Conservation (phyloP, 371 early-diverging fungal genomes). For the Conidiobolus incongruus region DNA sequence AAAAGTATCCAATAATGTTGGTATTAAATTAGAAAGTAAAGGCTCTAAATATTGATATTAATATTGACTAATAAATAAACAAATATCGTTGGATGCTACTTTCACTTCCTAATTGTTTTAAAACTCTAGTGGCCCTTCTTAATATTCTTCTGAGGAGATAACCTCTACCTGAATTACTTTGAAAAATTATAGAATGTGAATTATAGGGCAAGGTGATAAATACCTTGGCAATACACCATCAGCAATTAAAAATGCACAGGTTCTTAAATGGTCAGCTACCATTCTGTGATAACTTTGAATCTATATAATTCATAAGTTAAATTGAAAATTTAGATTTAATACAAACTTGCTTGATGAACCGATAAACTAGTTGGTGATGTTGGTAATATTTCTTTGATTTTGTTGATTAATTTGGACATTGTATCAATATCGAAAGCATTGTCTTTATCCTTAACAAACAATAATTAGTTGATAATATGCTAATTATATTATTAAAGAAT, state of each 20-base stretch:
- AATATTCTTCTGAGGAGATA: constrained; percentile 59
- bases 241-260: constrained; percentile 43
- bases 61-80: too few species aligned
- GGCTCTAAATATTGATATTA: too few species aligned
- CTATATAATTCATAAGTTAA: neutral
- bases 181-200: neutral
- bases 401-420: constrained; percentile 21
- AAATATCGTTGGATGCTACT: constrained; percentile 10
- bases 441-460: constrained; percentile 15
- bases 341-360: too few species aligned
- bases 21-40: too few species aligned
- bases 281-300: constrained; percentile 26
- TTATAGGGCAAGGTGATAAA: neutral
- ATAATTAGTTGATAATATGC: neutral
- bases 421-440: constrained; percentile 52
- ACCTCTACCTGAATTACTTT: constrained; percentile 42
- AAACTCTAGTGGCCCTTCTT: constrained; percentile 45
- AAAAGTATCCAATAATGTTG: too few species aligned
- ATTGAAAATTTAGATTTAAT: too few species aligned
- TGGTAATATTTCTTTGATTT: constrained; percentile 15
- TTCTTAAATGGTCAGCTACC: constrained; percentile 49
- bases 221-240: constrained; percentile 58
- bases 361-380: neutral
- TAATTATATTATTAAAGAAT: neutral
- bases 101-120: constrained; percentile 32